A percentile compares a stretch with the other conserved stretches of the same genome.
These are phyloP conservation scores for Cystobasidium ongulense DNA, from an alignment of 768 basidiomycete species.

Conservation along the genomic window DNA sequence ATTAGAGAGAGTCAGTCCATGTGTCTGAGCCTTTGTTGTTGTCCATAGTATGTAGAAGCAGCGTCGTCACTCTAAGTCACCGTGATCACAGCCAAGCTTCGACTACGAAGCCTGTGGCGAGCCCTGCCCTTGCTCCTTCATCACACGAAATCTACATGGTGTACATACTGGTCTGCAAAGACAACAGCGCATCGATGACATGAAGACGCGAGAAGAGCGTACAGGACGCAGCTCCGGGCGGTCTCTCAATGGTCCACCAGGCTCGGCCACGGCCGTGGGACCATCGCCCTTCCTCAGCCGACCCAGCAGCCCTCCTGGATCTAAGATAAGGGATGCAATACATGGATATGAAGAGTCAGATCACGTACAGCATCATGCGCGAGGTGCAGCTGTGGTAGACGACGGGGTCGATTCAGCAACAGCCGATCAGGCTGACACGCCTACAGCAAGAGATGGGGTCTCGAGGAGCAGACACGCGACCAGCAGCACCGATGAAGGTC, in stretches of 20 bases:
- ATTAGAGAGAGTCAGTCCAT: neutral
- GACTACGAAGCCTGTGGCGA: too few species aligned
- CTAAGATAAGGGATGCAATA: neutral
- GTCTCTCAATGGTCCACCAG: neutral
- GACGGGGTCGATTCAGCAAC: neutral
- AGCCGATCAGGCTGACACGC: neutral
- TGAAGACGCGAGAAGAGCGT: conserved; percentile 4
- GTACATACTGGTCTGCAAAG: neutral
- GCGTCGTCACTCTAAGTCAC: too few species aligned
- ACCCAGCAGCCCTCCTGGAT: neutral
- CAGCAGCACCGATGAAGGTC: neutral
- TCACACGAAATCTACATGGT: too few species aligned
- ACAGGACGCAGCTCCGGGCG: neutral
- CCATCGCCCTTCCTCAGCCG: conserved; percentile 15
- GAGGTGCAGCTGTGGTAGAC: neutral
- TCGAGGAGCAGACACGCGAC: neutral
- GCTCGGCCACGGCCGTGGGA: neutral
- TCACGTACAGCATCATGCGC: neutral
- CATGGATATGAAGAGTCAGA: neutral
- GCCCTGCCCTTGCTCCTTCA: too few species aligned
- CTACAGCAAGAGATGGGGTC: neutral
- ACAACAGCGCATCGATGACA: neutral
- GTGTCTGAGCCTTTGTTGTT: neutral
- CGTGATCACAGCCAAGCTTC: too few species aligned
- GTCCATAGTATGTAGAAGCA: neutral